Evolutionary conservation across 2,329 filamentous ascomycete genomes (phyloP).

Genomic region (Waltergamsia citrina): DNA sequence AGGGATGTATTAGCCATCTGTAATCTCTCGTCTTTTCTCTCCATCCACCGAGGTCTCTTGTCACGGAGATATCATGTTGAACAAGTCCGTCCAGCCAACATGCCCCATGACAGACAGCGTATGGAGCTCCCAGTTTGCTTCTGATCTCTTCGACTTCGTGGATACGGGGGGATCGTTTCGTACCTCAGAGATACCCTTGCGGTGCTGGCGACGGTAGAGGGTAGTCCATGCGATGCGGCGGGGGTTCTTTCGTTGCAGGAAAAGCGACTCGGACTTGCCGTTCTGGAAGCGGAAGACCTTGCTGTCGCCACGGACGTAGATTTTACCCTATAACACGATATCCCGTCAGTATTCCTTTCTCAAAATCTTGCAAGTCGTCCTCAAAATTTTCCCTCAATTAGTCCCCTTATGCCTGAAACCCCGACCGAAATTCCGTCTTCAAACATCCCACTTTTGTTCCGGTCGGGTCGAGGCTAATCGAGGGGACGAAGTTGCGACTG

Average conservation of each 20-base stretch:
- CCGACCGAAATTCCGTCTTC: too few species aligned
- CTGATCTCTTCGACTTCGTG: too few species aligned
- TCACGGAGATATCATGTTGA: too few species aligned
- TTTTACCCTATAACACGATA: constrained; percentile 70
- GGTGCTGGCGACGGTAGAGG: constrained; percentile 97
- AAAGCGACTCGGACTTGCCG: constrained; percentile 98
- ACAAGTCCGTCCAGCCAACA: too few species aligned
- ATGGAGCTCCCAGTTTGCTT: too few species aligned
- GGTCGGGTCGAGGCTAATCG: background rate
- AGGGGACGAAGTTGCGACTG: background rate
- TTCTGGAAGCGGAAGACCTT: constrained; percentile 99
- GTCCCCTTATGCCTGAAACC: background rate
- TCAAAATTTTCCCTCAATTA: background rate
- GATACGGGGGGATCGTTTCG: constrained; percentile 22
- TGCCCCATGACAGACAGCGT: too few species aligned
- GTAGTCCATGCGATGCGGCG: constrained; percentile 98
- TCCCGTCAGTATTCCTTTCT: constrained; percentile 15
- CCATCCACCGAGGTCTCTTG: background rate
- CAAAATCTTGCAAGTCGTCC: background rate
- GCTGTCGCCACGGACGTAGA: constrained; percentile 99
- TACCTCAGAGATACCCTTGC: constrained; percentile 99
- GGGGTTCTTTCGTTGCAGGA: constrained; percentile 99
- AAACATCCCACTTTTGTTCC: background rate
- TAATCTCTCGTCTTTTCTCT: background rate
- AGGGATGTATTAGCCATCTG: constrained; percentile 29